Evolutionary conservation across 495 filamentous ascomycete species (phyloP).

Genomic region (Melanomma pulvis-pyrius): DNA sequence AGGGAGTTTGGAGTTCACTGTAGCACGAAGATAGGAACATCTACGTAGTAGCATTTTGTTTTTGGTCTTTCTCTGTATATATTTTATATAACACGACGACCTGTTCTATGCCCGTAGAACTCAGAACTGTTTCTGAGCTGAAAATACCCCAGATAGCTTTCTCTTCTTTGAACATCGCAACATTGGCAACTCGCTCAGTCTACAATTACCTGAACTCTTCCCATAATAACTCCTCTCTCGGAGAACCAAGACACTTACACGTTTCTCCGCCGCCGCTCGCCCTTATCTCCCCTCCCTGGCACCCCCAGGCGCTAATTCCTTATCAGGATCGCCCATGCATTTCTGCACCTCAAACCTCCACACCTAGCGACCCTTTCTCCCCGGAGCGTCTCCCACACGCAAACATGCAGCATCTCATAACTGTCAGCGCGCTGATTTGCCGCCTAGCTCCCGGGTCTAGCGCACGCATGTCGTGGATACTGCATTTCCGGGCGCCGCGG

Average conservation of each 20-base stretch:
- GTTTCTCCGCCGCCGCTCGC: neutral
- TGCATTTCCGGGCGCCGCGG: conserved; percentile 32
- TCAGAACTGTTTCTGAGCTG: too few relatives aligned
- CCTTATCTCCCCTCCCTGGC: conserved; percentile 21
- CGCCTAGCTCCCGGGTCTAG: neutral
- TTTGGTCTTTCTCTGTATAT: too few relatives aligned
- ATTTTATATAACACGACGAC: too few relatives aligned
- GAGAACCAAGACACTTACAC: neutral
- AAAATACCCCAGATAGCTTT: too few relatives aligned
- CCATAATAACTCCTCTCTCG: neutral
- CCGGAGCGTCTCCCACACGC: conserved; percentile 18
- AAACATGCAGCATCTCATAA: conserved; percentile 17
- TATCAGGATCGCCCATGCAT: conserved; percentile 32
- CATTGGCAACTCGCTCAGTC: neutral
- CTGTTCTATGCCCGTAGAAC: too few relatives aligned
- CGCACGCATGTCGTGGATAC: neutral
- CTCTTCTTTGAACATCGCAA: too few relatives aligned
- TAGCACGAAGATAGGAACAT: neutral
- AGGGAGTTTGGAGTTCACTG: conserved; percentile 8
- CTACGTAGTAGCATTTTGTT: too few relatives aligned
- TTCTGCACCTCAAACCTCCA: neutral
- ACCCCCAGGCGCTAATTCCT: conserved; percentile 10
- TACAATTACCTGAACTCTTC: too few relatives aligned
- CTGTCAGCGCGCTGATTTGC: conserved; percentile 7
- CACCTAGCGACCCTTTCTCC: conserved; percentile 14